These are phyloP conservation scores for Ustilaginoidea virens DNA, from an alignment of 2,329 filamentous ascomycete species.

Conservation along the genomic window DNA sequence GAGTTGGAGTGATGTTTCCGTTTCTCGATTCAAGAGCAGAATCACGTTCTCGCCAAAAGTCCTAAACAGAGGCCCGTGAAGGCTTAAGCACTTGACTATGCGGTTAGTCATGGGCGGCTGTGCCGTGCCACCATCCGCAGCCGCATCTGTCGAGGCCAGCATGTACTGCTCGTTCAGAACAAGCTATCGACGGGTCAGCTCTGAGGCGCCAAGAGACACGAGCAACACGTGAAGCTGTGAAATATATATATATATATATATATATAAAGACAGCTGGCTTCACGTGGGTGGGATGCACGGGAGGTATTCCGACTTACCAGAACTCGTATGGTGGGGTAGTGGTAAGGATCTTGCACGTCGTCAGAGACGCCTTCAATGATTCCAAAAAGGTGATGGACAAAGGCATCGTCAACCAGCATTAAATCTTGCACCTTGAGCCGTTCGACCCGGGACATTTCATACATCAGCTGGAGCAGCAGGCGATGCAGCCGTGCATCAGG, in stretches of 20 bases:
- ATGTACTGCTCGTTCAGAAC: slow-evolving; percentile 98
- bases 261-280: too few species aligned
- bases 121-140: slow-evolving; percentile 19
- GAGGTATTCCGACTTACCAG: slow-evolving; percentile 42
- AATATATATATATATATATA: too few species aligned
- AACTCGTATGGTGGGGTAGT: slow-evolving; percentile 88
- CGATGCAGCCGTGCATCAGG: slow-evolving; percentile 61
- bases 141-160: slow-evolving; percentile 49
- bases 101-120: slow-evolving; percentile 62
- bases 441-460: slow-evolving; percentile 93
- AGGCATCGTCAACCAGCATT: slow-evolving; percentile 60
- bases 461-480: slow-evolving; percentile 73
- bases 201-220: slow-evolving; percentile 4
- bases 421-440: slow-evolving; percentile 64
- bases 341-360: slow-evolving; percentile 83
- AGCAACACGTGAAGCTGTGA: too few species aligned
- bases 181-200: slow-evolving; percentile 45
- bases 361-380: slow-evolving; percentile 79
- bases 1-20: slow-evolving; percentile 83
- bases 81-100: slow-evolving; percentile 78
- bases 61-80: slow-evolving; percentile 67
- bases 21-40: slow-evolving; percentile 83
- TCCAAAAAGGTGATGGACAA: slow-evolving; percentile 69
- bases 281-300: background rate
- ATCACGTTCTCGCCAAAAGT: slow-evolving; percentile 98